Percentiles rank a stretch among this genome's conserved stretches.
phyloP scores from a whole-genome alignment of 1,284 basidiomycete species.

The Ceratorhiza oryzae-sativae region DNA sequence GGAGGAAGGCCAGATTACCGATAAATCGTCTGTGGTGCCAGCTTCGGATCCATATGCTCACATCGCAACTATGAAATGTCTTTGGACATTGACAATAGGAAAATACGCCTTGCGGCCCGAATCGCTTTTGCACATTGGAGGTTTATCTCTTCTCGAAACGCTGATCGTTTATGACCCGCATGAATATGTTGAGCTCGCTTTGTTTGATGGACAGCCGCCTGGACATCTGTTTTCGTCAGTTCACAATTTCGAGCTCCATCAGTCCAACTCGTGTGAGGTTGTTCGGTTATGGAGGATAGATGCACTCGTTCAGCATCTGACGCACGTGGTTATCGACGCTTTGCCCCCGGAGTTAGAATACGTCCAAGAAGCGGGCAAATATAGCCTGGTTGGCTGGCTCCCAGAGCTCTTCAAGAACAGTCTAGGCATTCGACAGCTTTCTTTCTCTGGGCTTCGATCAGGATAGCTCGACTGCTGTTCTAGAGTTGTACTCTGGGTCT shows the following conservation, averaged over 20 bases:
- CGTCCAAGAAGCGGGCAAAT: background rate
- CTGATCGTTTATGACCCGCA: background rate
- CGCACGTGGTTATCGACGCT: background rate
- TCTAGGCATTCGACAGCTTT: background rate
- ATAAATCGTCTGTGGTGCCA: background rate
- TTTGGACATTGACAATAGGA: conserved; percentile 77
- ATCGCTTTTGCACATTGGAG: background rate
- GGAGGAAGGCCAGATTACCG: background rate
- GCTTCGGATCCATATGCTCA: background rate
- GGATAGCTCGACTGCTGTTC: background rate
- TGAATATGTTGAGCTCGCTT: background rate
- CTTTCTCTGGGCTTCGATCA: background rate
- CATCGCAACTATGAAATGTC: background rate
- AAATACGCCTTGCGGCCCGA: background rate
- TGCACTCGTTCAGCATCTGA: background rate
- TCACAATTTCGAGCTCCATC: background rate
- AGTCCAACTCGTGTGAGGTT: background rate
- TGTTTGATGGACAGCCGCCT: background rate
- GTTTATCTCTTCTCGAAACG: background rate
- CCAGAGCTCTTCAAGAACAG: background rate
- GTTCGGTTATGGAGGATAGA: background rate
- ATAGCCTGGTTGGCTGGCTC: background rate
- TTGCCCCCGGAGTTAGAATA: background rate
- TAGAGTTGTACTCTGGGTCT: background rate
- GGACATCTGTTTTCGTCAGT: background rate